Base-by-base conservation (phyloP, 441 rosid species). In the Raphanus hybrid region DNA sequence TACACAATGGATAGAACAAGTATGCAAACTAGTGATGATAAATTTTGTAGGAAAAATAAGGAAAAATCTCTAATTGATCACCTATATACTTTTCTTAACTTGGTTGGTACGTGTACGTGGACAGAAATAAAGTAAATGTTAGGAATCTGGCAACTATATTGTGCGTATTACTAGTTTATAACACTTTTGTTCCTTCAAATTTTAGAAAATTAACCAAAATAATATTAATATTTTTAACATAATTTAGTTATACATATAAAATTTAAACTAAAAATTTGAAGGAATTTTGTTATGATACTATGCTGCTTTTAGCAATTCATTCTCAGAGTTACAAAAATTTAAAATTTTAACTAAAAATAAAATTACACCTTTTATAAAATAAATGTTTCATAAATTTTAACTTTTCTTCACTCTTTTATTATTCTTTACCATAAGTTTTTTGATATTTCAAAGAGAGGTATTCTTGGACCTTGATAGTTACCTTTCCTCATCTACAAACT, bases 1-100 rank as follows among this genome's bases (percentile, higher is more conserved):
- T n/a, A n/a, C n/a, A n/a, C n/a, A n/a, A 57, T 64, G 76, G 76
- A 70, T 79, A 41, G 1, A 41, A 74, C 75, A 34, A 7, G 70
- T 1, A 52, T 29, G 75, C 48, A 54, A 65, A 64, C 48, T 58
- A 59, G 64, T 70, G 79, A 75, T 65, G 69, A 69, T 73, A 20
- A 74, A 26, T 35, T 66, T 45, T 45, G 5, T 5, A 39, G 45
- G 9, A 70, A 71, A 27, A 35, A 20, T 20, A 37, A 8, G 3
- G 5, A 66, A 65, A 66, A 39, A 0, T 1, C 34, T 20, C 41
- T 11, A 37, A 18, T 15, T 11, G 8, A 4, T 67, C 16, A 11
- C 27, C 6, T 60, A 34, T n/a, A 35, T 35, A 7, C 1, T 52
- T 67, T 78, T 61, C 3, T 39, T 34, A 27, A 29, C 64, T 78